Base-by-base conservation (phyloP, 208 protist genomes). In the Trypanosoma lewisi region DNA sequence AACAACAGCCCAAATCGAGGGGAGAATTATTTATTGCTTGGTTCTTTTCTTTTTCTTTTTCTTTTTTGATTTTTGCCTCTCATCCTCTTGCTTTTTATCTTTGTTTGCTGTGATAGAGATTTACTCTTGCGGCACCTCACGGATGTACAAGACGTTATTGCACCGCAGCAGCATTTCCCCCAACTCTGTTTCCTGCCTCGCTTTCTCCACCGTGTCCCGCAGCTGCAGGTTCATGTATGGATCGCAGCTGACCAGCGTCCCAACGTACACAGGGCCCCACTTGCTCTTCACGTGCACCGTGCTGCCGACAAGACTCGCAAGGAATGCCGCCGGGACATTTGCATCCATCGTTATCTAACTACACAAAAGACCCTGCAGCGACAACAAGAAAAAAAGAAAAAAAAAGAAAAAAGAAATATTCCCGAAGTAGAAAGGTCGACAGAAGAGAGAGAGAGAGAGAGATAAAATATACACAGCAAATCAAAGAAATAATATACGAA, bases 251-350 rank as follows among this genome's bases (percentile, higher is more conserved):
- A 98, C 84, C 1, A 99, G 76, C 23, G 83, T 85, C 11, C 97
- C 98, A 70, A 91, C 87, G 81, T 99, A 99, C 70, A 99, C 95
- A 47, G 98, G 97, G 27, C 98, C 98, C 98, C 98, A 99, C 79
- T 99, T 99, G 57, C 98, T 96, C 79, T 98, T 98, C 17, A 98
- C 94, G 12, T 97, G 71, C n/a, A 99, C 89, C 6, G 85, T 82
- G 54, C 97, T 96, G 41, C 97, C 97, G 0, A 96, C 93, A 17
- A 98, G 80, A 45, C 94, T 92, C 30, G 80, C 77, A 14, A 99
- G 80, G 65, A 99, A 99, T 21, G 94, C 78, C 12, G 83, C 85
- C 21, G 85, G 85, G 4, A 91, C 70, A 61, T 95, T 86, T 17
- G 66, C 61, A 30, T 94, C 83, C 82, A 89, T 87, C 48, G 16